Percentiles rank a stretch among this genome's conserved stretches.
Evolutionary conservation across 345 rosid genomes (phyloP).

Genomic region (Turritis glabra): DNA sequence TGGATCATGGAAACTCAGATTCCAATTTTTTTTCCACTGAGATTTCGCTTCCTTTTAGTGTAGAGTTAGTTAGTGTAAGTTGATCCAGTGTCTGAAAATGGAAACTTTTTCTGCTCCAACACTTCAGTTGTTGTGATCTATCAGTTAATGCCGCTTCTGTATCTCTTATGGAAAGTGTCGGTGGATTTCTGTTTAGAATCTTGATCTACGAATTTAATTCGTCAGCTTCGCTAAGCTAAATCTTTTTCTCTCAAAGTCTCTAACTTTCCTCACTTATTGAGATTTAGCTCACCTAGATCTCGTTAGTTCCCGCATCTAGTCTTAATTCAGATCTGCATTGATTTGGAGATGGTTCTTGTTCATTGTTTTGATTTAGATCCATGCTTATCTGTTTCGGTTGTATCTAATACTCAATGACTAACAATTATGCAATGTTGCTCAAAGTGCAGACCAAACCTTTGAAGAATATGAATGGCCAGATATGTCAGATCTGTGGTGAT

Average conservation of each 20-base stretch:
- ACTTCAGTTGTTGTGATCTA: conserved; percentile 4
- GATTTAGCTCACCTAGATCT: conserved; percentile 17
- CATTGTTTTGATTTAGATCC: background rate
- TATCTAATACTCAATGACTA: conserved; percentile 12
- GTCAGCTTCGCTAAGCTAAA: background rate
- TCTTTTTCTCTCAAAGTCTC: background rate
- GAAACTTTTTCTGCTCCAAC: conserved; percentile 20
- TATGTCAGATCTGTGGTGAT: conserved; percentile 97
- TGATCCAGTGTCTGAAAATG: conserved; percentile 19
- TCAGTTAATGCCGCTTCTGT: background rate
- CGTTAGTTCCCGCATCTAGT: background rate
- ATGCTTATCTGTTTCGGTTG: conserved; percentile 1
- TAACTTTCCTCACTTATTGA: conserved; percentile 10
- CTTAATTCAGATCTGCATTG: conserved; percentile 1
- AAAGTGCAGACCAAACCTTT: conserved; percentile 76
- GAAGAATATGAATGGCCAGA: conserved; percentile 70
- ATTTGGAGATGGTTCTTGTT: background rate
- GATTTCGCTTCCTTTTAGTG: conserved; percentile 13
- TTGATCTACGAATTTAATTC: background rate
- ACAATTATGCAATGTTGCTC: background rate
- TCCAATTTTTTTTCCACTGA: background rate
- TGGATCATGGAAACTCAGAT: conserved; percentile 12
- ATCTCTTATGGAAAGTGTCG: conserved; percentile 8
- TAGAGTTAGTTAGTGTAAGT: conserved; percentile 11
- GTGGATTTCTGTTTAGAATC: conserved; percentile 22